Percentiles rank a stretch among this genome's conserved stretches.
phyloP scores from a whole-genome alignment of 1,139 yeast species.

The Diutina rugosa region DNA sequence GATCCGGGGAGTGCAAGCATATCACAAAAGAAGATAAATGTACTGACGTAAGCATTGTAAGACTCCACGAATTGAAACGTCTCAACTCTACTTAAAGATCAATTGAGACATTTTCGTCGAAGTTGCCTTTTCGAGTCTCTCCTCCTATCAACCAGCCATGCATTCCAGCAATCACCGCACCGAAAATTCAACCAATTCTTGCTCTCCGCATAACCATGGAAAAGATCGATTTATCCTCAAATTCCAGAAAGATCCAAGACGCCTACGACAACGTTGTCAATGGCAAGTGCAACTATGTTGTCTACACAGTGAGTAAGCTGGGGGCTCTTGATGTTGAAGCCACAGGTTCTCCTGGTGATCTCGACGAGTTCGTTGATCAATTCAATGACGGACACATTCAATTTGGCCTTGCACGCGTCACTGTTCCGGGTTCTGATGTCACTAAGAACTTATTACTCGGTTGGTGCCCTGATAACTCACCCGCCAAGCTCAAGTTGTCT shows the following conservation, averaged over 20 bases:
- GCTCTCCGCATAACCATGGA: conserved; percentile 25
- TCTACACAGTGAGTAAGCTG: conserved; percentile 47
- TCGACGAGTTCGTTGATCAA: conserved; percentile 66
- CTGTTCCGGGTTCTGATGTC: conserved; percentile 83
- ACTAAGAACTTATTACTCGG: conserved; percentile 76
- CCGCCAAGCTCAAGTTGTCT: conserved; percentile 59
- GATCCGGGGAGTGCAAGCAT: too few relatives aligned
- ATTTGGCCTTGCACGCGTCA: conserved; percentile 80
- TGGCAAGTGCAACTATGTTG: conserved; percentile 49
- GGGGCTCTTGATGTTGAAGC: conserved; percentile 46
- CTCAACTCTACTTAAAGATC: too few relatives aligned
- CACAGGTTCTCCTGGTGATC: conserved; percentile 43
- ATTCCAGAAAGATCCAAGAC: conserved; percentile 47
- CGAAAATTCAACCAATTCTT: not conserved
- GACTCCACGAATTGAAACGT: too few relatives aligned
- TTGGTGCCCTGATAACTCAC: conserved; percentile 89
- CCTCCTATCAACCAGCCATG: not conserved
- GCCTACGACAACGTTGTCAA: conserved; percentile 52
- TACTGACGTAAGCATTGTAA: too few relatives aligned
- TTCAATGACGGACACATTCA: conserved; percentile 85
- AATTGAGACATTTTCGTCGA: too few relatives aligned
- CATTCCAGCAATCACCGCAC: not conserved
- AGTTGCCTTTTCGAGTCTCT: not conserved
- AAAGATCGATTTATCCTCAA: conserved; percentile 42
- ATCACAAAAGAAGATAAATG: too few relatives aligned